Percentiles rank a stretch among this genome's conserved stretches.
Evolutionary conservation across 176 grass and related monocot species (phyloP).

Genomic region (Lolium multiflorum): DNA sequence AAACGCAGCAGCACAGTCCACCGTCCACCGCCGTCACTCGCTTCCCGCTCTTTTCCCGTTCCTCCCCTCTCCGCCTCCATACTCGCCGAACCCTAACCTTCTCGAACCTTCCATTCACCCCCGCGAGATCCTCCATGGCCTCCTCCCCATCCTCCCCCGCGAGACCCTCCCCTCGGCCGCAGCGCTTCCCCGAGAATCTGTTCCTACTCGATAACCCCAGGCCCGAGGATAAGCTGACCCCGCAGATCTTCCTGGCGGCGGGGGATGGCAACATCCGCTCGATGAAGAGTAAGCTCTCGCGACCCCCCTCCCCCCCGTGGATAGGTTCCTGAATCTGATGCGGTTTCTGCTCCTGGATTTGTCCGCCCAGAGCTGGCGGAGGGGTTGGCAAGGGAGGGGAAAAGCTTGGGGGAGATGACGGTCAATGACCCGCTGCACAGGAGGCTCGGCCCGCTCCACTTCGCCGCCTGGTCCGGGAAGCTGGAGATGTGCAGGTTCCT

Average conservation of each 20-base stretch:
- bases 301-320: not conserved
- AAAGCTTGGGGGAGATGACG: not conserved
- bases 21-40: not conserved
- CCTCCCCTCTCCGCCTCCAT: not conserved
- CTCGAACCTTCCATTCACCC: not conserved
- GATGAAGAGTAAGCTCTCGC: not conserved
- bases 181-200: not conserved
- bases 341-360: not conserved
- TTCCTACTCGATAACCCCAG: not conserved
- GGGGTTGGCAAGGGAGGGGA: not conserved
- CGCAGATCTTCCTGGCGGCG: not conserved
- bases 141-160: not conserved
- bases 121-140: not conserved
- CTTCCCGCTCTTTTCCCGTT: slow-evolving; percentile 9
- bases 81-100: slow-evolving; percentile 1
- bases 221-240: not conserved
- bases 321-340: not conserved
- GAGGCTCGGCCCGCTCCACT: slow-evolving; percentile 22
- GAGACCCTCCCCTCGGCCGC: not conserved
- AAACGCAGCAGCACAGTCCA: not conserved
- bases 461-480: slow-evolving; percentile 1
- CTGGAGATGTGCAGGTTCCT: slow-evolving; percentile 20
- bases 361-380: not conserved
- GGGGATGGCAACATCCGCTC: not conserved
- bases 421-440: not conserved